Base-by-base conservation (phyloP, 768 basidiomycete genomes). In the Hirschioporus abietinus region DNA sequence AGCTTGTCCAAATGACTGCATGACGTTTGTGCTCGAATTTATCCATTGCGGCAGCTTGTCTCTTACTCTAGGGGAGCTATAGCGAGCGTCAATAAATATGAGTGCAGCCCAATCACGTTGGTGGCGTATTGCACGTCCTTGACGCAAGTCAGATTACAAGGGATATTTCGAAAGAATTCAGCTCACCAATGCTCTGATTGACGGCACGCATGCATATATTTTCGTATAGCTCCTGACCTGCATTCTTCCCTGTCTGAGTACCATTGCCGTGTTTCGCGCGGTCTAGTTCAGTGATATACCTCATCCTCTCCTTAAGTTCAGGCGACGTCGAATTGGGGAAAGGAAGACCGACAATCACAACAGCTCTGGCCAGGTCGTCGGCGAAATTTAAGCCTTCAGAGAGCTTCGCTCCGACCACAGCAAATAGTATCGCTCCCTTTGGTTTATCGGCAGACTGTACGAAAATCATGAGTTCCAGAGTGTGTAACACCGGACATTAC, bases 391-490 rank as follows among this genome's bases (percentile, higher is more conserved):
- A 81, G 8, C 96, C 96, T 77, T 99, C 97, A 0, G 94, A 96
- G n/a, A 99, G 84, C 74, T 98, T 99, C 27, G 95, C 96, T 20
- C 96, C 96, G 27, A 99, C 90, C 10, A 99, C 97, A 1, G 97
- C 96, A 65, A 99, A 89, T 5, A 99, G 79, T 52, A 99, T 75
- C 1, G 93, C 93, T 18, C 95, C 95, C 0, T 76, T 65, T 68
- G 69, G 70, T 70, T 34, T 65, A 17, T 58, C 17, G 25, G 57
- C 59, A 9, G 24, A 70, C 63, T n/a, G 71, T 68, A 35, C 2
- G 25, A 15, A 70, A 24, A 30, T 60, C 58, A 66, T 9, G 52
- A 66, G 15, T 26, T 60, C 26, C 12, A 6, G 6, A 3, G 3
- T 8, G 23, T 17, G 2, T 25, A 61, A 61, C 60, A 61, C 17